Percentiles rank a stretch among this genome's conserved stretches.
Evolutionary conservation across 768 basidiomycete species (phyloP).

Genomic region (Tricholoma sp.): DNA sequence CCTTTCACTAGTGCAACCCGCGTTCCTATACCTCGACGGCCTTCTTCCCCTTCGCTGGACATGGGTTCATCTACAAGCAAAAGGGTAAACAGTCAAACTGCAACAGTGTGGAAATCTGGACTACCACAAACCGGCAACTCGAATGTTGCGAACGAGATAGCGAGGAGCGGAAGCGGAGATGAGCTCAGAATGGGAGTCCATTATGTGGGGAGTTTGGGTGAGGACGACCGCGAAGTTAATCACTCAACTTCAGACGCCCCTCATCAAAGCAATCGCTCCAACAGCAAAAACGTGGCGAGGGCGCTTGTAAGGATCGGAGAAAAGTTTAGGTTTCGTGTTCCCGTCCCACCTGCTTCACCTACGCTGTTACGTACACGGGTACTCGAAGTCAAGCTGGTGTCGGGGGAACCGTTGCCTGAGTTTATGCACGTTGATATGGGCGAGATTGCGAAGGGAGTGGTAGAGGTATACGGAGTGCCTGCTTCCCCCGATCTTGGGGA

Average conservation of each 20-base stretch:
- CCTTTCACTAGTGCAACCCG: slow-evolving; percentile 67
- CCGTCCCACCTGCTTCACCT: slow-evolving; percentile 24
- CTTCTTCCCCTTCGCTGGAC: slow-evolving; percentile 22
- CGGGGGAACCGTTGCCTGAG: slow-evolving; percentile 47
- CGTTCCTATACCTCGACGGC: slow-evolving; percentile 54
- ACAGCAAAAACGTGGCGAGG: slow-evolving; percentile 25
- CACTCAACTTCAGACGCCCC: slow-evolving; percentile 15
- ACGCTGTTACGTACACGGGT: slow-evolving; percentile 10
- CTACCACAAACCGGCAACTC: slow-evolving; percentile 4
- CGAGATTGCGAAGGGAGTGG: slow-evolving; percentile 37
- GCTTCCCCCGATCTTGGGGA: slow-evolving; percentile 46
- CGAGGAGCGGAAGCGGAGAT: slow-evolving; percentile 45
- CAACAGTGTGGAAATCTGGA: slow-evolving; percentile 41
- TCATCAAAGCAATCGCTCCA: slow-evolving; percentile 31
- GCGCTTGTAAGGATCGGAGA: slow-evolving; percentile 55
- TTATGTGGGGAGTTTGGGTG: slow-evolving; percentile 67
- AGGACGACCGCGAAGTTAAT: slow-evolving; percentile 28
- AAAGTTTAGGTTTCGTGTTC: slow-evolving; percentile 53
- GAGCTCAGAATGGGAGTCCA: slow-evolving; percentile 66
- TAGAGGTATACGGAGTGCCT: slow-evolving; percentile 57
- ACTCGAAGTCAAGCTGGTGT: slow-evolving; percentile 40
- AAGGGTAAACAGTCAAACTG: slow-evolving; percentile 61
- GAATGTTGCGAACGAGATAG: slow-evolving; percentile 13
- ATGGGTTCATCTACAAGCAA: slow-evolving; percentile 24
- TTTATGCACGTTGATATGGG: slow-evolving; percentile 52